Base-by-base conservation (phyloP, 768 basidiomycete genomes). In the Kwoniella newhampshirensis region DNA sequence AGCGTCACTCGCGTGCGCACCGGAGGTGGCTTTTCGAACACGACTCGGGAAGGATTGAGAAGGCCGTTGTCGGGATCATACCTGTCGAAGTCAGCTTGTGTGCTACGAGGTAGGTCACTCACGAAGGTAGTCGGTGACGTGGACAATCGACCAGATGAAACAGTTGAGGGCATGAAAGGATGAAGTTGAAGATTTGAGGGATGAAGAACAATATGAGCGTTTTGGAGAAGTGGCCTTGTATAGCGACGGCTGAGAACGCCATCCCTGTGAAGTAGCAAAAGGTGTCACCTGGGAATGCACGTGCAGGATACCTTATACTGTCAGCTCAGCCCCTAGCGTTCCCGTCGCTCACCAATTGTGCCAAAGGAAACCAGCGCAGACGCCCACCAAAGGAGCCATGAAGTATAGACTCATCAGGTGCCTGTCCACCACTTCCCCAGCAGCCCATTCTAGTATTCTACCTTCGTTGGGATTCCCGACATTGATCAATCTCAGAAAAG, bases 321-420 rank as follows among this genome's bases (percentile, higher is more conserved):
- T 42, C n/a, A 49, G 40, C 9, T 27, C 30, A 26, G 20, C 18
- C 21, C 37, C 40, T 28, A 9, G 40, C 13, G 1, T 32, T 2
- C 11, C 17, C 18, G 18, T 39, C 15, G 25, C 87, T 44, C 52
- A 92, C 96, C 94, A 96, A 71, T 99, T 99, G 75, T 96, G 92
- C 77, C 89, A 94, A 69, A 97, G 78, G 75, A 99, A 89, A 3
- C 88, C 96, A 0, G 82, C 71, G 67, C 91, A 94, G 20, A 96
- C 89, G 0, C 89, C 93, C 0, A 94, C 84, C 23, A 99, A 80
- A 4, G 96, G 96, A 28, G 92, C 78, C 92, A 98, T 97, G 68
- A 98, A 96, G 78, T 97, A 99, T 41, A 94, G 69, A 71, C 91
- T 94, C 78, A 97, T 87, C n/a, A 97, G 77, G 75, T 99, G 96